These are phyloP conservation scores for Clavispora asparagi DNA, from an alignment of 805 yeast genomes.

Conservation along the genomic window DNA sequence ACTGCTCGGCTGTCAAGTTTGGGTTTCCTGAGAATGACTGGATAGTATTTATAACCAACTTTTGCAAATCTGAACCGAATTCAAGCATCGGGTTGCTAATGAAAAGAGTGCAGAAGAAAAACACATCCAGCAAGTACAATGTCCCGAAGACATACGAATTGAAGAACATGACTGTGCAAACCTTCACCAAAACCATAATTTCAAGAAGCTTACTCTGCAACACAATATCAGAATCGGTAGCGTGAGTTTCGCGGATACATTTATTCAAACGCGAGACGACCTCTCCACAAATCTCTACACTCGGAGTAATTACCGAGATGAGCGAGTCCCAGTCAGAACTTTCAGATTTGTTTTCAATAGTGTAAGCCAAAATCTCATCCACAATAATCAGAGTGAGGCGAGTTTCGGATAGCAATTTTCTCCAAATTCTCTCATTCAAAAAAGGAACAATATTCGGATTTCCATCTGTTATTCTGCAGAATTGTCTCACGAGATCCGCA, in stretches of 20 bases:
- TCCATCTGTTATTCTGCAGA: conserved; percentile 53
- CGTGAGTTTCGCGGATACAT: conserved; percentile 48
- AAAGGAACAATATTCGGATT: conserved; percentile 46
- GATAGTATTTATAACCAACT: conserved; percentile 58
- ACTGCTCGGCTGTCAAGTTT: conserved; percentile 35
- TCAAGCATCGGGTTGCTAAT: conserved; percentile 49
- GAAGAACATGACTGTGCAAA: conserved; percentile 62
- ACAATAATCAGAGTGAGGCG: conserved; percentile 52
- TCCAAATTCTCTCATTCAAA: conserved; percentile 64
- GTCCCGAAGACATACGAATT: conserved; percentile 60
- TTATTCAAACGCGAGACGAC: conserved; percentile 53
- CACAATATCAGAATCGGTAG: conserved; percentile 34
- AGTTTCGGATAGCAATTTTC: conserved; percentile 56
- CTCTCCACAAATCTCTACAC: conserved; percentile 66
- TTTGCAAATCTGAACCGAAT: conserved; percentile 57
- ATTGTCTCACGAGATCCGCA: conserved; percentile 54
- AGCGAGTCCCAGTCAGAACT: conserved; percentile 63
- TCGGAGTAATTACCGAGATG: conserved; percentile 63
- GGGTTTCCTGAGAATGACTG: conserved; percentile 64
- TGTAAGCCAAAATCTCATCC: conserved; percentile 69
- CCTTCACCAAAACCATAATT: conserved; percentile 59
- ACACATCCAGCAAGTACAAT: conserved; percentile 64
- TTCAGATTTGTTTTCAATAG: conserved; percentile 74
- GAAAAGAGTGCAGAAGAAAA: conserved; percentile 60
- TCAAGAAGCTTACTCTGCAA: conserved; percentile 59